A percentile compares a stretch with the other conserved stretches of the same genome.
These are phyloP conservation scores for Dimocarpus longan DNA, from an alignment of 345 rosid genomes.

Conservation along the genomic window DNA sequence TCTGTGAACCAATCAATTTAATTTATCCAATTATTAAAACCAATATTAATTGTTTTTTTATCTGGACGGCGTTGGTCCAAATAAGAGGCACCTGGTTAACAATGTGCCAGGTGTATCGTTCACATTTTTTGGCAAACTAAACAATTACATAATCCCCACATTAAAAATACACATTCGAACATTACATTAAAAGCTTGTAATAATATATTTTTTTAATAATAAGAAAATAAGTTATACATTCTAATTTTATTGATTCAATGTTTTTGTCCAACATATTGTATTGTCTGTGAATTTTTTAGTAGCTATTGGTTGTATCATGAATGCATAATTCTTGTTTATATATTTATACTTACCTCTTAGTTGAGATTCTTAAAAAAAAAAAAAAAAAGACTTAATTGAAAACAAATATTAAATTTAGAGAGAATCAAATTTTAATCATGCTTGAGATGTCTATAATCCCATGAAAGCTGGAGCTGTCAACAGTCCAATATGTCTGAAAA, in stretches of 20 bases:
- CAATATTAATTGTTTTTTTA: background rate
- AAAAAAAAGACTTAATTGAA: too few species aligned
- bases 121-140: background rate
- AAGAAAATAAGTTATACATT: background rate
- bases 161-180: background rate
- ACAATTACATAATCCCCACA: too few species aligned
- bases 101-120: slow-evolving; percentile 9
- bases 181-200: background rate
- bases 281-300: background rate
- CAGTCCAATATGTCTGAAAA: background rate
- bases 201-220: background rate
- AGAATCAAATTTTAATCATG: background rate
- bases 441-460: background rate
- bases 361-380: too few species aligned
- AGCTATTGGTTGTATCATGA: background rate
- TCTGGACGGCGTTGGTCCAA: background rate
- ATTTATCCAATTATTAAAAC: background rate
- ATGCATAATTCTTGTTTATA: background rate
- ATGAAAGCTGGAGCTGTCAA: background rate
- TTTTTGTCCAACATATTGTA: background rate
- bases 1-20: background rate
- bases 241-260: background rate
- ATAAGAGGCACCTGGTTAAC: slow-evolving; percentile 4
- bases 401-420: too few species aligned
- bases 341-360: background rate